These are phyloP conservation scores for Panellus pusillus DNA, from an alignment of 768 basidiomycete species.

Conservation along the genomic window DNA sequence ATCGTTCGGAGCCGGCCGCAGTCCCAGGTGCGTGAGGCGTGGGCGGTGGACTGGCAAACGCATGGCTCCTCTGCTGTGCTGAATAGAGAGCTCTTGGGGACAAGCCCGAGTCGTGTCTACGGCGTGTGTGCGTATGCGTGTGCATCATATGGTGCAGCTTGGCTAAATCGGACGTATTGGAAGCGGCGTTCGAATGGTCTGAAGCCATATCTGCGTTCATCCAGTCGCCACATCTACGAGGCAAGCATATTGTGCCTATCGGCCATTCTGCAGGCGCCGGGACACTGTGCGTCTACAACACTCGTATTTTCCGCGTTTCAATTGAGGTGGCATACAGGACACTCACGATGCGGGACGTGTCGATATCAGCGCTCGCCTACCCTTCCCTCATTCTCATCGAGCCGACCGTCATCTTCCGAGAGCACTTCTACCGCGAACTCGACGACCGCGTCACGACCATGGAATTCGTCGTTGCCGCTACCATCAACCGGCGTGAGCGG, in stretches of 20 bases:
- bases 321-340: slow-evolving; percentile 28
- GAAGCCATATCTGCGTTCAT: slow-evolving; percentile 36
- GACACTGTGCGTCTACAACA: slow-evolving; percentile 32
- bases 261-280: slow-evolving; percentile 49
- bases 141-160: neutral
- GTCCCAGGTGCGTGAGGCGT: slow-evolving; percentile 41
- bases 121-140: slow-evolving; percentile 21
- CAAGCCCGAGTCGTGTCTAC: slow-evolving; percentile 37
- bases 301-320: neutral
- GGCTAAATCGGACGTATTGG: neutral
- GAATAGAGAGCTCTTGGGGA: slow-evolving; percentile 35
- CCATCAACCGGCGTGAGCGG: slow-evolving; percentile 36
- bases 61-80: slow-evolving; percentile 50
- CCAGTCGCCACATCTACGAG: slow-evolving; percentile 29
- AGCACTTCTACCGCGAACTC: slow-evolving; percentile 35
- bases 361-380: slow-evolving; percentile 29
- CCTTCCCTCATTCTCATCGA: slow-evolving; percentile 45
- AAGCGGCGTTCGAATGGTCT: slow-evolving; percentile 41
- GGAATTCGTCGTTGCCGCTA: slow-evolving; percentile 36
- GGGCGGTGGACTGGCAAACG: slow-evolving; percentile 52
- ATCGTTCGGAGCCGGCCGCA: slow-evolving; percentile 34
- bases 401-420: slow-evolving; percentile 40
- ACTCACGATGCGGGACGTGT: slow-evolving; percentile 36
- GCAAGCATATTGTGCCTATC: slow-evolving; percentile 38
- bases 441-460: slow-evolving; percentile 40